Evolutionary conservation across 2,329 filamentous ascomycete genomes (phyloP), one percentile per base, ranked within the genome.

Genomic region (Xylaria sp.): DNA sequence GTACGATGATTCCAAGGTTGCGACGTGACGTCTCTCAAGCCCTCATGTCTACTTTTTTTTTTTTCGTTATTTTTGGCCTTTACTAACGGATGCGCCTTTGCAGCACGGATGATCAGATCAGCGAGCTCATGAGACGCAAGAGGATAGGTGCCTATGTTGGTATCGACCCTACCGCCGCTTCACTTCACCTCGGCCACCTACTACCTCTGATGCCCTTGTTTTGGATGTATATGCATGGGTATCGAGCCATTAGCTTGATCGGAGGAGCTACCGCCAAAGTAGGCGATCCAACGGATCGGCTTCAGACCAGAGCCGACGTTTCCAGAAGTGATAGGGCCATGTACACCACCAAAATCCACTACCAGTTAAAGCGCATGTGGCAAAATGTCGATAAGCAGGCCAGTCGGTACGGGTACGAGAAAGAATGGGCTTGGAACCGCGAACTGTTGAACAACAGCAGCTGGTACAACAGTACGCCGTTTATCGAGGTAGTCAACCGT

Each of bases 131-230:
- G 79, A 84, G 82, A 4, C 75, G 79, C 25, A 89, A 88, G 73
- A 83, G 89, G 64, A 86, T 92, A 69, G 89, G 89, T 65, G 88
- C 85, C 62, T 96, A 96, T 72, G 89, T 92, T 56, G 92, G 92
- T 69, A 86, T 95, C 71, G 92, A 96, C 73, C 91, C 92, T 4
- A 95, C 92, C 0, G 91, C 91, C 14, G 81, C 86, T 59, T 95
- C 92, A 2, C 80, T 95, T 62, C 92, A 96, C 71, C 81, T 95
- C 49, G 92, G 92, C 61, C 91, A 96, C 73, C 81, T 96, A 5
- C 80, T 95, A 14, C 90, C 92, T 21, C 81, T 94, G 57, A 95
- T 95, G 92, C 86, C 90, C 15, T 80, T 94, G 23, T 93, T 92
- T 78, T 94, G 91, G 89, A 85, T 94, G 80, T 92, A 92, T 78